Evolutionary conservation across 352 stramenopile genomes (phyloP), one percentile per base, ranked within the genome.

Genomic region (Pythium chondricola): DNA sequence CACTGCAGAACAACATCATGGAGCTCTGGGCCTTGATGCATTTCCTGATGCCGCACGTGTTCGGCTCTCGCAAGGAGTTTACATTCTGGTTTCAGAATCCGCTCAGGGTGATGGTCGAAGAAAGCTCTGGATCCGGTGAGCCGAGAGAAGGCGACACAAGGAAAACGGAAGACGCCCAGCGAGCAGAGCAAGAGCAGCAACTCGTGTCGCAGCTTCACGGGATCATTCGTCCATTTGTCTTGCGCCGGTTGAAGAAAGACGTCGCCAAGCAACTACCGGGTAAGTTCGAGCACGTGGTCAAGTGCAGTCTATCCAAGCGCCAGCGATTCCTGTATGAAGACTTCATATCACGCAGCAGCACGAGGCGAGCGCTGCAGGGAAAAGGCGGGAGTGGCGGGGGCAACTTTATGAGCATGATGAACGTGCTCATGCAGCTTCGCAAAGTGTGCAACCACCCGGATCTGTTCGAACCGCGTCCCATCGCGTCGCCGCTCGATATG

Each of bases 381-480:
- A 49, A 48, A 32, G 32, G 49, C 18, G 86, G 88, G 31, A 95
- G 95, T 18, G 95, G 93, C 6, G 62, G 74, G 2, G 76, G 61
- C 17, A 90, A 90, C 33, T 88, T 92, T 55, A 97, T 99, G 90
- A 97, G 94, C 59, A 99, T 99, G 95, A 99, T 99, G 96, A 98
- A 98, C 52, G 93, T 99, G 13, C 74, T 99, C 7, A 99, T 99
- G 96, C 95, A 99, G 62, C 73, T 99, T 10, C 81, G 96, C 27
- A 99, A 99, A 64, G 84, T 96, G 13, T 96, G 88, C 66, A 99
- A 99, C 58, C 96, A 99, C 58, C 96, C 96, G n/a, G 96, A 99
- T 68, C 72, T 99, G 30, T 99, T 99, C 68, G 96, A 99, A 25
- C 73, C 73, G 1, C 73, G 97, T n/a, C 92, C 95, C 7, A 98